Percentiles rank a stretch among this genome's conserved stretches.
These are phyloP conservation scores for Chrysanthemum seticuspe DNA, from an alignment of 129 eudicot species.

Conservation along the genomic window DNA sequence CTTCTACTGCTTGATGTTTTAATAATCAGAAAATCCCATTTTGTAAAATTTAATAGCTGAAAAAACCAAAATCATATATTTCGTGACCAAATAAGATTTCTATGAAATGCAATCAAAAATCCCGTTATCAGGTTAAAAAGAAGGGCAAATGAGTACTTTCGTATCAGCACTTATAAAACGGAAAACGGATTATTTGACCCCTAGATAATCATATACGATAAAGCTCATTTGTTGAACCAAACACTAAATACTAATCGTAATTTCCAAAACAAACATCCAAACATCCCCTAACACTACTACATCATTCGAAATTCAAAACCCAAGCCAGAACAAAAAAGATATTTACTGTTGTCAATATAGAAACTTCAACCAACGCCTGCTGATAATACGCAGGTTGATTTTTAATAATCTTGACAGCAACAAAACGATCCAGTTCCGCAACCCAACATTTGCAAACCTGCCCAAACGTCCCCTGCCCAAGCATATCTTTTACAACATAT, in stretches of 20 bases:
- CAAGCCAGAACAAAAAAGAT: neutral
- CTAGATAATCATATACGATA: neutral
- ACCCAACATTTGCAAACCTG: conserved; percentile 99
- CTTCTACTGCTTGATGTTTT: neutral
- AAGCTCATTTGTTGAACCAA: neutral
- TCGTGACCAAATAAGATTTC: neutral
- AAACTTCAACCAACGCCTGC: conserved; percentile 96
- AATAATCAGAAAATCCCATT: neutral
- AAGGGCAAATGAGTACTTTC: neutral
- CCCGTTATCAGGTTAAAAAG: neutral
- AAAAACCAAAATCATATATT: neutral
- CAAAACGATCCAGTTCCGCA: conserved; percentile 77
- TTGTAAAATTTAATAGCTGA: neutral
- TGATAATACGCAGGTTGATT: conserved; percentile 96
- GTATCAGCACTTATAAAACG: neutral
- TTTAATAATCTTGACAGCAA: conserved; percentile 89
- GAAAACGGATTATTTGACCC: neutral
- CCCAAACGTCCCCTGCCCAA: conserved; percentile 99
- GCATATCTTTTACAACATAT: conserved; percentile 89
- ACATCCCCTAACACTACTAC: neutral
- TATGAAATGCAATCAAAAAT: neutral
- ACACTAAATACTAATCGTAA: neutral
- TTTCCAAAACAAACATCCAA: neutral
- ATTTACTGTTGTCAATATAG: conserved; percentile 73
- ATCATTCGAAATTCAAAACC: conserved; percentile 18